Percentiles rank a stretch among this genome's conserved stretches.
phyloP scores from a whole-genome alignment of 768 basidiomycete species.

The Cystoderma amianthinum region DNA sequence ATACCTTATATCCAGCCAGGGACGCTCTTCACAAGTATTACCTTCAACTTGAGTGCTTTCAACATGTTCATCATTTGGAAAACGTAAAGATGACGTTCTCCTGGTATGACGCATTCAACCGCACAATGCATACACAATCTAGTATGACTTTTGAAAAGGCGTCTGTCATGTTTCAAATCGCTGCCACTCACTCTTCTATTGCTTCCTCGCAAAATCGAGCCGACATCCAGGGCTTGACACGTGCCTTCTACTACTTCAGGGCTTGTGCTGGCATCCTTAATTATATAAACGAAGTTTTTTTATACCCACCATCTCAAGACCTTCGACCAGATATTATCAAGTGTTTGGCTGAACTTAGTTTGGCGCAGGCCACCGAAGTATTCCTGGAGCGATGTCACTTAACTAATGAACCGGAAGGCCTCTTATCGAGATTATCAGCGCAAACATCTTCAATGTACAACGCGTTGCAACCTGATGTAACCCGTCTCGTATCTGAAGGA shows the following conservation, averaged over 20 bases:
- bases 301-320: not conserved
- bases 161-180: not conserved
- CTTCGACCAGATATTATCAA: not conserved
- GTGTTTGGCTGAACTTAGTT: not conserved
- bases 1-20: no score
- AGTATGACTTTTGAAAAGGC: not conserved
- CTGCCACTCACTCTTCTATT: not conserved
- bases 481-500: not conserved
- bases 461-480: not conserved
- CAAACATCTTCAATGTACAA: not conserved
- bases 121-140: not conserved
- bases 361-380: not conserved
- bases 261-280: not conserved
- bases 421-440: not conserved
- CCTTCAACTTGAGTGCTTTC: not conserved
- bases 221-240: not conserved
- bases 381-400: not conserved
- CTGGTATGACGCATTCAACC: not conserved
- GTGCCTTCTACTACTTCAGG: not conserved
- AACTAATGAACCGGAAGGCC: not conserved
- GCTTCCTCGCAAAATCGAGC: not conserved
- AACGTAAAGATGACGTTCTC: not conserved
- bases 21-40: not conserved
- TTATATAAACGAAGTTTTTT: not conserved
- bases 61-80: no score